Conservation (phyloP, 257 asterid species). For the Nemophila menziesii region DNA sequence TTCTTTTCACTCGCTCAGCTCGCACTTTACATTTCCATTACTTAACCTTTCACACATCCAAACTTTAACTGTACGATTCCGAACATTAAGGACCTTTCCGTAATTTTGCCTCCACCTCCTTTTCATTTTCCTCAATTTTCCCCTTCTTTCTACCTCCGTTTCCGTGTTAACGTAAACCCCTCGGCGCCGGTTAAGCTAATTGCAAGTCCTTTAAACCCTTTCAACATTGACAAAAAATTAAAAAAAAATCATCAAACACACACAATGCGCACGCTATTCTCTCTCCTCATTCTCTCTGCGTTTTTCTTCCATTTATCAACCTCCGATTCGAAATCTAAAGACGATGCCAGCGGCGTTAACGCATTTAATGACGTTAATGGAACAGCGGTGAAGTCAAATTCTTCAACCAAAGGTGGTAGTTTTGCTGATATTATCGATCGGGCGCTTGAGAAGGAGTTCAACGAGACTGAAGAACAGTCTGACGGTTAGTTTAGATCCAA, state of each 20-base stretch:
- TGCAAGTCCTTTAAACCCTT: not conserved
- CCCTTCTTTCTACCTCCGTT: not conserved
- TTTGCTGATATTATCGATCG: constrained; percentile 51
- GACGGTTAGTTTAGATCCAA: constrained; percentile 37
- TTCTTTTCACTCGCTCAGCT: constrained; percentile 2
- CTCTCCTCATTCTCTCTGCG: not conserved
- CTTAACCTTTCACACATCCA: not conserved
- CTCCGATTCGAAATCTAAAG: not conserved
- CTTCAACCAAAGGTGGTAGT: constrained; percentile 31
- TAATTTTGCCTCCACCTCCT: constrained; percentile 10
- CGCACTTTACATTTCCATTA: constrained; percentile 1
- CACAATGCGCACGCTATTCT: not conserved
- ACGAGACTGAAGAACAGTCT: constrained; percentile 57
- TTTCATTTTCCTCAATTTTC: not conserved
- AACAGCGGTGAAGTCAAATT: constrained; percentile 15
- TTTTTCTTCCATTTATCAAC: constrained; percentile 3
- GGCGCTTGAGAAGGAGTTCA: constrained; percentile 72
- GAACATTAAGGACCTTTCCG: constrained; percentile 8
- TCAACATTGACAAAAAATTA: too few species aligned
- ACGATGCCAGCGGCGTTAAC: constrained; percentile 14
- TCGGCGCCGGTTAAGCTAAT: constrained; percentile 5
- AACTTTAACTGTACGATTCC: not conserved
- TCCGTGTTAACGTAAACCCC: not conserved
- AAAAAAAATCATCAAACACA: not conserved
- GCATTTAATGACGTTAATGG: constrained; percentile 21